These are phyloP conservation scores for Tricholoma furcatifolium DNA, from an alignment of 768 basidiomycete genomes.

Conservation along the genomic window DNA sequence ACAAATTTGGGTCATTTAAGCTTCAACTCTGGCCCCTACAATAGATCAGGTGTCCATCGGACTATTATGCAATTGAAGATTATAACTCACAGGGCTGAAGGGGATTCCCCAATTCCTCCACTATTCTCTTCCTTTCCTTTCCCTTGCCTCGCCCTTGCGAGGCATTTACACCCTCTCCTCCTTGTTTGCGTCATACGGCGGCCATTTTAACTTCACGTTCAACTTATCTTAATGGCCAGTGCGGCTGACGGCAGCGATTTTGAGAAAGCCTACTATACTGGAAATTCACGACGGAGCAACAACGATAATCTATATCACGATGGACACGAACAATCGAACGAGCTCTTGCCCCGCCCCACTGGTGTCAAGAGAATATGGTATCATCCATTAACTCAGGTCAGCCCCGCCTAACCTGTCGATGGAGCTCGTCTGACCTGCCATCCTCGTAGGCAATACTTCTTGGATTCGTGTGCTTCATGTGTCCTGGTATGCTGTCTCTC, in stretches of 20 bases:
- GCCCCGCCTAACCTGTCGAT: conserved; percentile 2
- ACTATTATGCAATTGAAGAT: conserved; percentile 12
- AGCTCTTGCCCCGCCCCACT: conserved; percentile 23
- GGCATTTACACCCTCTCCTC: background rate
- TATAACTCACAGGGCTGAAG: conserved; percentile 16
- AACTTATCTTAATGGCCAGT: conserved; percentile 5
- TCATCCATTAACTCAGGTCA: conserved; percentile 50
- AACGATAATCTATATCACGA: conserved; percentile 21
- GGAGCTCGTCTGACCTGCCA: background rate
- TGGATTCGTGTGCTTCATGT: conserved; percentile 58
- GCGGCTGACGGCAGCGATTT: conserved; percentile 4
- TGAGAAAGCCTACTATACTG: conserved; percentile 19
- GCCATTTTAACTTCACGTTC: background rate
- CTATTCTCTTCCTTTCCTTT: conserved; percentile 1
- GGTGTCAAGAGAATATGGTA: conserved; percentile 52
- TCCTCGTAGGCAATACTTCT: conserved; percentile 40
- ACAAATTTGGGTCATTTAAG: conserved; percentile 10
- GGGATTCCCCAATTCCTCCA: background rate
- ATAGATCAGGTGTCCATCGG: conserved; percentile 16
- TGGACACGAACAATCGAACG: conserved; percentile 12
- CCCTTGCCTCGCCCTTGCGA: background rate
- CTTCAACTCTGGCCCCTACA: conserved; percentile 13
- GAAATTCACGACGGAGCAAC: conserved; percentile 16
- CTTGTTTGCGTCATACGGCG: background rate
- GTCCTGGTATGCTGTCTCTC: conserved; percentile 34